Evolutionary conservation across 1,284 basidiomycete species (phyloP), one percentile per base, ranked within the genome.

Genomic region (Ustilago crameri): DNA sequence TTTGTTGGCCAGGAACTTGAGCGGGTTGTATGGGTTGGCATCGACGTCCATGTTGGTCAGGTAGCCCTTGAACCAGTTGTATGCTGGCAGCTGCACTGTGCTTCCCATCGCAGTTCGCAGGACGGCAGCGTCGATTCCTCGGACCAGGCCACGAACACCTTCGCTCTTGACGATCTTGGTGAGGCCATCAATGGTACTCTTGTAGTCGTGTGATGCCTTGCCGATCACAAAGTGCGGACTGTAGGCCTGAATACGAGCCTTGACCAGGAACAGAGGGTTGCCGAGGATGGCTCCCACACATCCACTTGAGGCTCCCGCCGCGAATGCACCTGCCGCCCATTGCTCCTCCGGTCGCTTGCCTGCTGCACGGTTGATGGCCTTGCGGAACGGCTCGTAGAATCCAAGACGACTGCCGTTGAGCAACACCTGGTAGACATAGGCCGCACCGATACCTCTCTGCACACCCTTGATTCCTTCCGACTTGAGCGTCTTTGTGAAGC

Each of bases 331-430:
- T 40, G 75, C 77, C 1, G 74, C 82, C 61, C 85, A 52, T 91
- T 92, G 2, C 91, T 94, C 48, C 87, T 84, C 30, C 86, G 89
- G 85, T 27, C 87, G 84, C 75, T 87, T 85, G 14, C 93, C 93
- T 49, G 91, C 83, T 30, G 89, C 73, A 14, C 85, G 85, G 84
- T 98, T 98, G 62, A 92, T 84, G 2, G 84, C 84, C 63, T 86
- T 88, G 61, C 95, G 88, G 63, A 98, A 89, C 2, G 95, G 95
- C 82, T 98, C 95, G 83, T 97, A 98, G 83, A 98, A 95, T 15
- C 93, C 95, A 62, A 98, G 86, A 68, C 96, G 89, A 32, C 92
- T 96, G 10, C 95, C 96, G 80, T 98, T 98, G 65, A 98, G 86
- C 51, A 96, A 87, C 52, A 95, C 90, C 91, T 96, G 80, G 54